Conservation (phyloP, 2,329 filamentous ascomycete species). For the Stenocarpella maydis region DNA sequence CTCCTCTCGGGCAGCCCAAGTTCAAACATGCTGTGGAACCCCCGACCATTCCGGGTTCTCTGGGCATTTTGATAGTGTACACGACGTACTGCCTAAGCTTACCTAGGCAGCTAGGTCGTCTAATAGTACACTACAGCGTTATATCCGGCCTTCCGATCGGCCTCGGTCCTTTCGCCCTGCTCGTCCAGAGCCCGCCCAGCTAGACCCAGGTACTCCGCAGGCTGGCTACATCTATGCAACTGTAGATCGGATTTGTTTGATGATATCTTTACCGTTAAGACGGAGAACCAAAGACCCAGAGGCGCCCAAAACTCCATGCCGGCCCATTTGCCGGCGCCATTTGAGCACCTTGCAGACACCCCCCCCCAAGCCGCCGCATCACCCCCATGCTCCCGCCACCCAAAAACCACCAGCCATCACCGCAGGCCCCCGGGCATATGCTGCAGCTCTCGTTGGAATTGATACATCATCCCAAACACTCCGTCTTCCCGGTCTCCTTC, state of each 20-base stretch:
- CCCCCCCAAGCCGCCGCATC: neutral
- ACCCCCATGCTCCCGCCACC: neutral
- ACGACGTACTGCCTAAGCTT: no score
- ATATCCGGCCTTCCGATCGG: slow-evolving; percentile 6
- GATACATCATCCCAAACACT: slow-evolving; percentile 65
- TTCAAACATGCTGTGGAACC: neutral
- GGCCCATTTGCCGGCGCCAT: neutral
- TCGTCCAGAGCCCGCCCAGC: neutral
- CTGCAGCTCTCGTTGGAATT: slow-evolving; percentile 65
- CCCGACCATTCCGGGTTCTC: neutral
- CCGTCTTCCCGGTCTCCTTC: slow-evolving; percentile 59
- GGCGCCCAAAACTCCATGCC: neutral
- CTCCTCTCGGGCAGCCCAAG: slow-evolving; percentile 4
- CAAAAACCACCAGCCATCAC: neutral
- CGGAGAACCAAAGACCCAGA: neutral
- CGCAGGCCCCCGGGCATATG: slow-evolving; percentile 44
- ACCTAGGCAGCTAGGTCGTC: no score
- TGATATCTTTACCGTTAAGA: neutral
- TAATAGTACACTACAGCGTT: no score
- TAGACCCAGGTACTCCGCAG: no score
- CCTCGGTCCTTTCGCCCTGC: slow-evolving; percentile 9
- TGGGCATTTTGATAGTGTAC: no score
- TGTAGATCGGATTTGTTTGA: neutral
- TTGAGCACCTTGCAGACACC: neutral
- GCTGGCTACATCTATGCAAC: neutral